These are phyloP conservation scores for Zygosaccharomyces sapae DNA, from an alignment of 1,139 yeast species.

Conservation along the genomic window DNA sequence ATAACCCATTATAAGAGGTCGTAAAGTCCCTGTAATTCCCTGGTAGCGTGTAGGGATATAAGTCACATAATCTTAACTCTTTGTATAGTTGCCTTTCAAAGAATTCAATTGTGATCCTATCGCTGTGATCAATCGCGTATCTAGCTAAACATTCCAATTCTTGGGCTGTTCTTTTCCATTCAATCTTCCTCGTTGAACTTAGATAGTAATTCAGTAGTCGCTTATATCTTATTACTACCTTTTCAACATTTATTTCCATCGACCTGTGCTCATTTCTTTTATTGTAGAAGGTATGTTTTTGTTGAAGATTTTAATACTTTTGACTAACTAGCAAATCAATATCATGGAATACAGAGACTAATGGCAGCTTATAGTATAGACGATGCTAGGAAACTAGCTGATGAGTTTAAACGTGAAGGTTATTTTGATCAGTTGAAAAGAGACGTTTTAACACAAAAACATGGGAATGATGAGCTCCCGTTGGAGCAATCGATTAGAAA, in stretches of 20 bases:
- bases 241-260: not conserved
- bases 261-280: not conserved
- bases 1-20: not conserved
- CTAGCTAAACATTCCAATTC: not conserved
- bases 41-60: not conserved
- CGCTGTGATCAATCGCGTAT: not conserved
- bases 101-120: not conserved
- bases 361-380: conserved; percentile 15
- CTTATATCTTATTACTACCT: not conserved
- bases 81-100: not conserved
- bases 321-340: not conserved
- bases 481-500: conserved; percentile 24
- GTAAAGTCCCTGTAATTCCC: not conserved
- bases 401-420: conserved; percentile 33
- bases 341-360: not conserved
- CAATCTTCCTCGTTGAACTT: not conserved
- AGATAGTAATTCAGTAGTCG: not conserved
- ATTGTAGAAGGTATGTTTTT: not conserved
- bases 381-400: conserved; percentile 30
- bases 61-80: not conserved
- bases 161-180: not conserved
- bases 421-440: conserved; percentile 31
- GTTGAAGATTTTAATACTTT: not conserved
- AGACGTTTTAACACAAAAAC: conserved; percentile 21
- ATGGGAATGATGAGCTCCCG: conserved; percentile 8